Evolutionary conservation across 192 early-diverging fungal genomes (phyloP), one percentile per base, ranked within the genome.

Genomic region (Phycomyces blakesleeanus): DNA sequence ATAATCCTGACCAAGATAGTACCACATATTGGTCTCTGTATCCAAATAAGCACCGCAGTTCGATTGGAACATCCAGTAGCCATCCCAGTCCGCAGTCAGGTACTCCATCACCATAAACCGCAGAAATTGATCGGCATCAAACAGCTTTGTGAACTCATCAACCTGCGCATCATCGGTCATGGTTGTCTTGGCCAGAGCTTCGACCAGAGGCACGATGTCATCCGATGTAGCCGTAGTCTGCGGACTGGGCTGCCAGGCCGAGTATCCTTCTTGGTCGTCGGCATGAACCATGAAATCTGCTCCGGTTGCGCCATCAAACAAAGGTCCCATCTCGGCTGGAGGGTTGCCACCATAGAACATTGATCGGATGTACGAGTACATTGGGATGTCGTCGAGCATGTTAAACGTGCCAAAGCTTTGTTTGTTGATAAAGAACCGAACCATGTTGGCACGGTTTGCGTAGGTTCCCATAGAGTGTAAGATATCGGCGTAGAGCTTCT

Each of bases 71-170:
- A 65, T 61, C 78, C 78, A 80, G 65, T 80, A 80, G 24, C 63
- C 75, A 51, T 80, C 78, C 78, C 78, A 80, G 59, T 66, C 52
- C 14, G 75, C 75, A 51, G 70, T 69, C 10, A 80, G 50, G 55
- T 76, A 80, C 65, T 80, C 78, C 38, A 80, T 60, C 11, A 80
- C 75, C 75, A 80, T 80, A 58, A 69, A 77, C 8, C 78, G 72
- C 16, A 80, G 59, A 56, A 75, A 77, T 29, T 63, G 38, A 42
- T 80, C 78, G 10, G 68, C 25, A 64, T 77, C 70, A 42, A 80
- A 67, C 25, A 53, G 22, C 25, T 61, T 53, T 44, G 66, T 55
- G 40, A 76, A 56, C n/a, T 67, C 25, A n/a, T 51, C 66, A 18
- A 74, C 40, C 12, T 66, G 56, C 15, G 69, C 67, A 60, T 77